phyloP scores from a whole-genome alignment of 768 basidiomycete species.

The Tulasnella sp. region DNA sequence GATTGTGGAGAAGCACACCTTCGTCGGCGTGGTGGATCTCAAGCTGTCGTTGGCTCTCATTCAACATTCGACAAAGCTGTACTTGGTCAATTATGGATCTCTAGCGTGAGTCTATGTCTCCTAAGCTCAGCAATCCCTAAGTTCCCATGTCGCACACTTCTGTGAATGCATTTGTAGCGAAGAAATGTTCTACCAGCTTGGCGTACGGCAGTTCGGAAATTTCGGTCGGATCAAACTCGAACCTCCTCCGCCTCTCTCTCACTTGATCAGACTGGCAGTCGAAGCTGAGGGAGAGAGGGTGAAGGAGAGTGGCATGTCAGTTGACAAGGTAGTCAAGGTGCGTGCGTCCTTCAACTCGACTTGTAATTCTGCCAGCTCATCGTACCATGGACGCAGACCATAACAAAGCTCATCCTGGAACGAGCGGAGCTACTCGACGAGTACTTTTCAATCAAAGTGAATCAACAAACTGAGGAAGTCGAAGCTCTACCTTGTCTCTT shows the following conservation, averaged over 20 bases:
- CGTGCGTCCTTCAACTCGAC: not conserved
- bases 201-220: slow-evolving; percentile 81
- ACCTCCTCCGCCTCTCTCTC: slow-evolving; percentile 63
- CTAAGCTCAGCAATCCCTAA: not conserved
- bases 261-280: slow-evolving; percentile 68
- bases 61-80: slow-evolving; percentile 81
- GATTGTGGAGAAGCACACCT: slow-evolving; percentile 76
- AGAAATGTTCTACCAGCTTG: slow-evolving; percentile 92
- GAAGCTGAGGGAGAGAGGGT: slow-evolving; percentile 45
- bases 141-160: not conserved
- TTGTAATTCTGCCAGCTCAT: not conserved
- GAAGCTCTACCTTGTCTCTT: slow-evolving; percentile 72
- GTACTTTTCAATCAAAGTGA: slow-evolving; percentile 76
- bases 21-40: slow-evolving; percentile 84
- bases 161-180: slow-evolving; percentile 41
- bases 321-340: slow-evolving; percentile 61
- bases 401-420: slow-evolving; percentile 45
- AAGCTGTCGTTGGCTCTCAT: slow-evolving; percentile 64
- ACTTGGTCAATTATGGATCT: slow-evolving; percentile 74
- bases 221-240: slow-evolving; percentile 66
- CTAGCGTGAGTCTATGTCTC: slow-evolving; percentile 50
- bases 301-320: slow-evolving; percentile 38
- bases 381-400: slow-evolving; percentile 36
- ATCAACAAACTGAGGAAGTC: slow-evolving; percentile 46
- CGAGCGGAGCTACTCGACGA: slow-evolving; percentile 79